Evolutionary conservation across 306 rosid genomes (phyloP).

Genomic region (Canavalia ensiformis): DNA sequence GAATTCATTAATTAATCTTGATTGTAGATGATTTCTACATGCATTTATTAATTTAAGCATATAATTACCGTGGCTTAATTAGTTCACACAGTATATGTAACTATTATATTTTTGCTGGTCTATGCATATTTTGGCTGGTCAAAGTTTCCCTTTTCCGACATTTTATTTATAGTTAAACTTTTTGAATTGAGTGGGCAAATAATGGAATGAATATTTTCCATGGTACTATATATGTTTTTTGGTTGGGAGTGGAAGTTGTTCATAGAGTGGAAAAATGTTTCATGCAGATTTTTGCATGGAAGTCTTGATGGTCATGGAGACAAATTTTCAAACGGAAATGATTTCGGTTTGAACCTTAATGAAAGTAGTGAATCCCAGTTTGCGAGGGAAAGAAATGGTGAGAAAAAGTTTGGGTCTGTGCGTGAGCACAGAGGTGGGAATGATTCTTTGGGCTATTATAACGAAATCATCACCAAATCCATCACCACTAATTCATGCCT

Average conservation of each 20-base stretch:
- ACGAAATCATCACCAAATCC: slow-evolving; percentile 61
- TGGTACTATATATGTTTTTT: slow-evolving; percentile 15
- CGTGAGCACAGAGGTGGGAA: slow-evolving; percentile 55
- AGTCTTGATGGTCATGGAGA: slow-evolving; percentile 63
- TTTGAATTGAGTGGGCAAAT: slow-evolving; percentile 49
- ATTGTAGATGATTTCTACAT: too few species aligned
- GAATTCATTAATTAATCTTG: background rate
- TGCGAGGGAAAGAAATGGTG: slow-evolving; percentile 58
- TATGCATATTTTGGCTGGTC: slow-evolving; percentile 10
- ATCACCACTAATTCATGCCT: slow-evolving; percentile 23
- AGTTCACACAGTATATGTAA: background rate
- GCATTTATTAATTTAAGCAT: background rate
- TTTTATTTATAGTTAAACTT: background rate
- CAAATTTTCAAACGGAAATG: slow-evolving; percentile 81
- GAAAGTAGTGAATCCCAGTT: slow-evolving; percentile 45
- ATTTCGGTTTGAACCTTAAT: slow-evolving; percentile 62
- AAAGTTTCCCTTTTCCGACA: slow-evolving; percentile 12
- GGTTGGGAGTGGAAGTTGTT: slow-evolving; percentile 18
- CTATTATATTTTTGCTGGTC: background rate
- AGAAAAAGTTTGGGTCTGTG: background rate
- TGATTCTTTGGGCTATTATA: slow-evolving; percentile 50
- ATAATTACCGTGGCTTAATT: background rate
- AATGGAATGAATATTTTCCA: slow-evolving; percentile 29
- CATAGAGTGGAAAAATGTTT: slow-evolving; percentile 43
- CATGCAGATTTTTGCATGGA: slow-evolving; percentile 61